Percentiles rank a stretch among this genome's conserved stretches.
Evolutionary conservation across 345 rosid species (phyloP).

Genomic region (Eucalyptus regnans): DNA sequence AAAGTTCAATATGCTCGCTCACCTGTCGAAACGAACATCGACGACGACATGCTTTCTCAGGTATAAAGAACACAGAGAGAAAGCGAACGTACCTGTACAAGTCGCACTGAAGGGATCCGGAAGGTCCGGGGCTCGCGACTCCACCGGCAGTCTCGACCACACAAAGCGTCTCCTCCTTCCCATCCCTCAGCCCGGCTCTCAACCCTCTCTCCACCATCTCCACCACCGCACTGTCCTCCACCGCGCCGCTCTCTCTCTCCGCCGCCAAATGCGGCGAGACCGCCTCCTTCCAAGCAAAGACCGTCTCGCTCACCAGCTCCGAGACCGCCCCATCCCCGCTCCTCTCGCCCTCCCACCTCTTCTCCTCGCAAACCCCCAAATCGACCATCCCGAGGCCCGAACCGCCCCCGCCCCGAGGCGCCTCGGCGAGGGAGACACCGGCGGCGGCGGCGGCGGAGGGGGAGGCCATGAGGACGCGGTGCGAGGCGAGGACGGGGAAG

Average conservation of each 20-base stretch:
- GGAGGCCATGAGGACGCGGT: constrained; percentile 53
- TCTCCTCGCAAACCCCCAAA: constrained; percentile 36
- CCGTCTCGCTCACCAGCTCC: constrained; percentile 52
- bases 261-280: constrained; percentile 89
- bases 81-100: constrained; percentile 46
- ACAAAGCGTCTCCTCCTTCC: constrained; percentile 27
- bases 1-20: neutral
- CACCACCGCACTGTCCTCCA: constrained; percentile 38
- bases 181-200: constrained; percentile 19
- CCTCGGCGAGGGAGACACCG: neutral
- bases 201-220: constrained; percentile 31
- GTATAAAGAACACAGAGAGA: neutral
- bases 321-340: neutral
- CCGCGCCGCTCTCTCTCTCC: constrained; percentile 45
- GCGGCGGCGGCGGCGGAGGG: constrained; percentile 10
- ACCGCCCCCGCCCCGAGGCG: neutral
- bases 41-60: neutral
- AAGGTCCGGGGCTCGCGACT: constrained; percentile 87
- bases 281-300: constrained; percentile 81
- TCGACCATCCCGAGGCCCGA: constrained; percentile 23
- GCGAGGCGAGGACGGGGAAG: constrained; percentile 35
- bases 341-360: constrained; percentile 4
- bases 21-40: neutral
- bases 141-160: constrained; percentile 95
- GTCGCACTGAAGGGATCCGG: constrained; percentile 89